Percentiles rank a stretch among this genome's conserved stretches.
phyloP scores from a whole-genome alignment of 306 rosid species.

The Cucurbita moschata region DNA sequence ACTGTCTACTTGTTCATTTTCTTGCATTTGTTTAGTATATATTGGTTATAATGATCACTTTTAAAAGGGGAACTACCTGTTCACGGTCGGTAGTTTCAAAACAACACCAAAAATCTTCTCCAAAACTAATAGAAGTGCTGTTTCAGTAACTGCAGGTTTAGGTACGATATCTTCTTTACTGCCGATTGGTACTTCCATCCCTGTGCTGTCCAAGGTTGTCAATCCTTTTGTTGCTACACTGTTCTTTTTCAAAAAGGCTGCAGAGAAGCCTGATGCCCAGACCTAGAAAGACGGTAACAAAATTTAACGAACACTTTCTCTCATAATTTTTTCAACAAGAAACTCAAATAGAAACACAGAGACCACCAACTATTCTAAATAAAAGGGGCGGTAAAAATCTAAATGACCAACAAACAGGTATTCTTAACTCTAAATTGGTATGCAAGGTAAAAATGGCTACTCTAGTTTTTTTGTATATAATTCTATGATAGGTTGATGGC shows the following conservation, averaged over 20 bases:
- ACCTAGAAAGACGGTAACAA: conserved; percentile 29
- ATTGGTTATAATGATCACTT: not conserved
- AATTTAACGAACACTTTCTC: not conserved
- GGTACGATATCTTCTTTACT: conserved; percentile 22
- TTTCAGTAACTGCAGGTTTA: conserved; percentile 73
- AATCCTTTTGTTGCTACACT: conserved; percentile 73
- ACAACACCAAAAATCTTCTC: conserved; percentile 63
- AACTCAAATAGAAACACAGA: conserved; percentile 2
- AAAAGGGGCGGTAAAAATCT: not conserved
- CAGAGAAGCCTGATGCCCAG: conserved; percentile 99
- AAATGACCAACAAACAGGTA: not conserved
- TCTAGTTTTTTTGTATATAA: not conserved
- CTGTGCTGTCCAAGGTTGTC: conserved; percentile 19
- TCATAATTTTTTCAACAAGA: not conserved
- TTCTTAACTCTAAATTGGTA: not conserved
- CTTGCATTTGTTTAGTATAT: not conserved
- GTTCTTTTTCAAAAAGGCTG: conserved; percentile 78
- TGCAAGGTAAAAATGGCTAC: not conserved
- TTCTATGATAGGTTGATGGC: not conserved
- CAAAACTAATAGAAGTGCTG: conserved; percentile 53
- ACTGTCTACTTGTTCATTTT: not conserved
- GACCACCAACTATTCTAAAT: not conserved
- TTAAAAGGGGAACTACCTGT: conserved; percentile 36
- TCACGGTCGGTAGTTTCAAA: conserved; percentile 71
- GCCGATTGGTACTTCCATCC: conserved; percentile 27